Evolutionary conservation across 139 green algal genomes (phyloP), one percentile per base, ranked within the genome.

Genomic region (Haematococcus lacustris): DNA sequence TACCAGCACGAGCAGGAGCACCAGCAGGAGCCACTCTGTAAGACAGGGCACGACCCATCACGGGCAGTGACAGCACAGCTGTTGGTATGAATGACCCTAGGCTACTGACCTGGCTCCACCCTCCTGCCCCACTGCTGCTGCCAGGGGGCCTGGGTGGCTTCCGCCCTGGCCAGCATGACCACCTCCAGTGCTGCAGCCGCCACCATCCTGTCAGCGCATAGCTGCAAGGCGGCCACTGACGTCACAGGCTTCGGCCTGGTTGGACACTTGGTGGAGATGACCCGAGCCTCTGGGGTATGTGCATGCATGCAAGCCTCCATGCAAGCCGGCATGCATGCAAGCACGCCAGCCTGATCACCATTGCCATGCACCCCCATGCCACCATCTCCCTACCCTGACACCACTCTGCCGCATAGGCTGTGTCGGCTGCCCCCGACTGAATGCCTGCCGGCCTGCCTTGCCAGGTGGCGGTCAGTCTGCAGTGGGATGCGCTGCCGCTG

Each of bases 221-320:
- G 85, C 3, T 85, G 80, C 3, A 89, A 70, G 0, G 86, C 82
- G 28, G 94, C 88, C 73, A 98, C 93, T 0, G 93, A 97, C 41
- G 90, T 97, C 6, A 98, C 91, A 0, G 93, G 93, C 23, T 98
- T 98, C 84, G 93, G 93, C 0, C 78, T 98, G 40, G 57, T 97
- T 51, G 93, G 92, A 0, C 91, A 96, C 66, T 40, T 89, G 30
- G 72, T 64, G 4, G 91, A 96, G 73, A 95, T 96, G 88, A 78
- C 83, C 0, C 39, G 60, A 1, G 73, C 85, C 2, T 88, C 80
- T 1, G 38, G 87, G 78, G 85, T 90, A 41, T 53, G 34, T 38
- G 3, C 1, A 2, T 13, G 51, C 26, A 65, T 26, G 39, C 2
- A 53, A 3, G 59, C 28, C 33, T 61, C n/a, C 35, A 57, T 6